Base-by-base conservation (phyloP, 75 land plant species). In the Isoetes taiwanensis region DNA sequence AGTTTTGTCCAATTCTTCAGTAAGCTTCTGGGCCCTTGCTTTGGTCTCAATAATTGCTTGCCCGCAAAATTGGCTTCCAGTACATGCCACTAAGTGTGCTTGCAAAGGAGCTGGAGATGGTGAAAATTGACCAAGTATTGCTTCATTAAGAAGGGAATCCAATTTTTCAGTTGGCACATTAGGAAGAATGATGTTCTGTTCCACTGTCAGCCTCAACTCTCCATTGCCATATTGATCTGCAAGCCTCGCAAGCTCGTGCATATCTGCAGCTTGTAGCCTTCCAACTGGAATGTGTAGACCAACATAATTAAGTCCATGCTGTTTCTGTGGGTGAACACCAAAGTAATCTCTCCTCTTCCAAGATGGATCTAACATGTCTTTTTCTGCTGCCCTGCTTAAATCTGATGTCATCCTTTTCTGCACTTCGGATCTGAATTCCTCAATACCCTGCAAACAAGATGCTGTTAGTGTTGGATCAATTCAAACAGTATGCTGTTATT, bases 1-100 rank as follows among this genome's bases (percentile, higher is more conserved):
- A 0, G 65, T 71, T 35, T 66, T 62, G 40, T 77, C 72, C 40
- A 93, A 76, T 69, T 84, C 89, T 68, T 81, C 72, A 1, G 86
- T 84, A 48, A 93, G 72, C 75, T 73, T 64, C 70, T 79, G n/a
- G 0, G 89, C 89, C 42, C 95, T 54, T 0, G 83, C 89, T 64
- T 93, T 93, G 6, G 98, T 93, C 72, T 93, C 98, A 2, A 84
- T 89, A 37, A 93, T 93, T 28, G 95, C 98, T 55, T 80, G 88
- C 14, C 98, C 98, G 63, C 98, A 93, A 66, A 93, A 93, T 59
- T 93, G 95, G 64, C 56, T 93, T n/a, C 98, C 98, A 0, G 98
- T 87, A 74, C 98, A 93, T 0, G 98, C 88, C 59, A 93, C 98
- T 38, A 93, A 43, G 0, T 69, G 74, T 59, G 72, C 70, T 85